These are phyloP conservation scores for Cyclaneusma minus DNA, from an alignment of 2,329 filamentous ascomycete species.

Conservation along the genomic window DNA sequence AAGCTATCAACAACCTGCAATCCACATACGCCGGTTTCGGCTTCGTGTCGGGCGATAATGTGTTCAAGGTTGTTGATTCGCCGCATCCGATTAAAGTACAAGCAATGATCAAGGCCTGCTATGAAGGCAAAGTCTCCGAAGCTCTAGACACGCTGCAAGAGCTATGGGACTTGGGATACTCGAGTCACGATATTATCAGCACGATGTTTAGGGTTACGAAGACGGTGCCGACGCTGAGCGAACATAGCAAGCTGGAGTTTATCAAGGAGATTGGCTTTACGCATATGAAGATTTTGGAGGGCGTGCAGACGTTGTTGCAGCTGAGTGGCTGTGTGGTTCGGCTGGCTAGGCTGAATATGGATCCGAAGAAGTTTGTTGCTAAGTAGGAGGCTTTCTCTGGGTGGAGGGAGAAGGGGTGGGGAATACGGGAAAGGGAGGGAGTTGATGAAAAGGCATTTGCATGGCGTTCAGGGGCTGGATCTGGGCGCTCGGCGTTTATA, in stretches of 20 bases:
- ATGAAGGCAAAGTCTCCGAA: slow-evolving; percentile 78
- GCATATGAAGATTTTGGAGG: slow-evolving; percentile 98
- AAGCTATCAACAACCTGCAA: slow-evolving; percentile 97
- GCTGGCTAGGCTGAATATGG: slow-evolving; percentile 93
- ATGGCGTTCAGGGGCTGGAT: too few species aligned
- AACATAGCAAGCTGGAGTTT: slow-evolving; percentile 92
- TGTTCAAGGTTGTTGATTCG: slow-evolving; percentile 93
- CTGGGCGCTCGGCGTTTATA: too few species aligned
- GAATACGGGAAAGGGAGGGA: too few species aligned
- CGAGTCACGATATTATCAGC: slow-evolving; percentile 96
- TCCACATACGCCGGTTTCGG: slow-evolving; percentile 87
- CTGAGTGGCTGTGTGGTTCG: slow-evolving; percentile 84
- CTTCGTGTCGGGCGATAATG: slow-evolving; percentile 94
- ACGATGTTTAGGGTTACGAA: slow-evolving; percentile 99
- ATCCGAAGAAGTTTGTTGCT: slow-evolving; percentile 58
- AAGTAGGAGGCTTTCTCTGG: too few species aligned
- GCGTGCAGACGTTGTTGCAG: slow-evolving; percentile 87
- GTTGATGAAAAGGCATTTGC: too few species aligned
- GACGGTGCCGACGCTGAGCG: slow-evolving; percentile 78
- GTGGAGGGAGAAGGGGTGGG: too few species aligned
- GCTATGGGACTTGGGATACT: slow-evolving; percentile 89
- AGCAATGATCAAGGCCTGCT: slow-evolving; percentile 94
- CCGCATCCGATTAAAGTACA: slow-evolving; percentile 97
- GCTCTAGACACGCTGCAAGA: slow-evolving; percentile 78
- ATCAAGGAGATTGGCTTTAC: slow-evolving; percentile 98